Conservation (phyloP, 1,284 basidiomycete genomes). For the Pyrrhoderma lamaoense region DNA sequence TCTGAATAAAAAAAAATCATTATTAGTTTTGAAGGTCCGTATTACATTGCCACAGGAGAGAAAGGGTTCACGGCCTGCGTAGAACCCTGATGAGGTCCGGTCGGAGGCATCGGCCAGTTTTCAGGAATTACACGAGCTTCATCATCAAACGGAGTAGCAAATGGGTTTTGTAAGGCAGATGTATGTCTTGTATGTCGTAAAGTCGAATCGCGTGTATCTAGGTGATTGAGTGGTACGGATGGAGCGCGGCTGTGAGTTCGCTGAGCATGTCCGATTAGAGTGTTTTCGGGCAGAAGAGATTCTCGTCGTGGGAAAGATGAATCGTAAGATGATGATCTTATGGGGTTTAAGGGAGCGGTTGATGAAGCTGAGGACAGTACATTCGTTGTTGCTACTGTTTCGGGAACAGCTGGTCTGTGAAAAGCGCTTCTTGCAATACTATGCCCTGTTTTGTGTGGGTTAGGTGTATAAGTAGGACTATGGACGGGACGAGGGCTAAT, state of each 20-base stretch:
- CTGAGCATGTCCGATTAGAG: conserved; percentile 15
- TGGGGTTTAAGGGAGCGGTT: not conserved
- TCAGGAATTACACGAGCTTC: conserved; percentile 27
- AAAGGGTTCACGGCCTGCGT: no score
- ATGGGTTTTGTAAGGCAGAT: conserved; percentile 51
- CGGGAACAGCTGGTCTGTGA: conserved; percentile 19
- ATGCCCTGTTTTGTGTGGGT: not conserved
- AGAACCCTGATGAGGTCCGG: no score
- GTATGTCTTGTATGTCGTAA: conserved; percentile 30
- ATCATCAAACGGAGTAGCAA: conserved; percentile 74
- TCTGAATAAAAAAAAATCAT: no score
- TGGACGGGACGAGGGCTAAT: conserved; percentile 5
- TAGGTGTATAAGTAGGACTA: not conserved
- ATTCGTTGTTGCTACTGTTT: conserved; percentile 21
- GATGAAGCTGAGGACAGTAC: not conserved
- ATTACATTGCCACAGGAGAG: no score
- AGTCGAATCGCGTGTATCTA: not conserved
- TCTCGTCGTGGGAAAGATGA: conserved; percentile 1
- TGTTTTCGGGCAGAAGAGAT: conserved; percentile 10
- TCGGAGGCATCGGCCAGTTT: conserved; percentile 8
- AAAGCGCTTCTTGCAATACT: conserved; percentile 19
- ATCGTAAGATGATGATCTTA: not conserved
- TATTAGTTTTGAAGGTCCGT: no score
- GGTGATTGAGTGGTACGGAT: not conserved
- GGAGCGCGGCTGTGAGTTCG: not conserved